These are phyloP conservation scores for Selaginella moellendorffii DNA, from an alignment of 75 land plant species.

Conservation along the genomic window DNA sequence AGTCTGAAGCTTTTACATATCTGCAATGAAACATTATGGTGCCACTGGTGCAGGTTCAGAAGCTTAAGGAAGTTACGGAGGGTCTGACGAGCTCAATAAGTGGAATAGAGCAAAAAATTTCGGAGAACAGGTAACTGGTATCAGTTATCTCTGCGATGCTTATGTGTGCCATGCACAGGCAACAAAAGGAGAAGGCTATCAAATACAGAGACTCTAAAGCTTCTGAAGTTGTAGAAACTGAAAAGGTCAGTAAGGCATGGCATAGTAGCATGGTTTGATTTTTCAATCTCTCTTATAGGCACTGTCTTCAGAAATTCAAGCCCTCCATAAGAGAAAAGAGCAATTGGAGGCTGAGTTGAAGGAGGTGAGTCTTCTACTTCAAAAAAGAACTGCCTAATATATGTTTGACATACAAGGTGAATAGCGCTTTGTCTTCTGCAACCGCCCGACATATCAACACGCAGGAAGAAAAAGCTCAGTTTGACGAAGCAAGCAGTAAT, in stretches of 20 bases:
- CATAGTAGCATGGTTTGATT: not conserved
- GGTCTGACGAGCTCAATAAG: not conserved
- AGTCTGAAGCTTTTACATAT: not conserved
- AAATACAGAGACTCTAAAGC: constrained; percentile 48
- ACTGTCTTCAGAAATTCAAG: constrained; percentile 38
- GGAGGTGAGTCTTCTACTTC: constrained; percentile 31
- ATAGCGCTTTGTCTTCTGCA: constrained; percentile 35
- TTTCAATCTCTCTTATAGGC: constrained; percentile 25
- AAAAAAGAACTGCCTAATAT: not conserved
- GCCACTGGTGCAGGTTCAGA: constrained; percentile 11
- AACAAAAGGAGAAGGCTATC: constrained; percentile 65
- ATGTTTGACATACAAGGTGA: constrained; percentile 33
- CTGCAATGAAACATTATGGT: not conserved
- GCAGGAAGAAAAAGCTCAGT: constrained; percentile 74
- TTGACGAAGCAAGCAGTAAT: constrained; percentile 69
- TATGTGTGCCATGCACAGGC: constrained; percentile 24
- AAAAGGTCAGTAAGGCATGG: constrained; percentile 33
- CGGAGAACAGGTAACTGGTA: constrained; percentile 13
- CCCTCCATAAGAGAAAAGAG: constrained; percentile 37
- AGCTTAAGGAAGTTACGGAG: constrained; percentile 11
- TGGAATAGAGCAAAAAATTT: constrained; percentile 13
- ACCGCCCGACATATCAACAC: constrained; percentile 49
- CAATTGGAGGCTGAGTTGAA: constrained; percentile 63
- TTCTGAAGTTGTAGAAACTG: constrained; percentile 51
- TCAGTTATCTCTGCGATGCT: not conserved